Evolutionary conservation across 345 rosid genomes (phyloP).

Genomic region (Fremontodendron californicum): DNA sequence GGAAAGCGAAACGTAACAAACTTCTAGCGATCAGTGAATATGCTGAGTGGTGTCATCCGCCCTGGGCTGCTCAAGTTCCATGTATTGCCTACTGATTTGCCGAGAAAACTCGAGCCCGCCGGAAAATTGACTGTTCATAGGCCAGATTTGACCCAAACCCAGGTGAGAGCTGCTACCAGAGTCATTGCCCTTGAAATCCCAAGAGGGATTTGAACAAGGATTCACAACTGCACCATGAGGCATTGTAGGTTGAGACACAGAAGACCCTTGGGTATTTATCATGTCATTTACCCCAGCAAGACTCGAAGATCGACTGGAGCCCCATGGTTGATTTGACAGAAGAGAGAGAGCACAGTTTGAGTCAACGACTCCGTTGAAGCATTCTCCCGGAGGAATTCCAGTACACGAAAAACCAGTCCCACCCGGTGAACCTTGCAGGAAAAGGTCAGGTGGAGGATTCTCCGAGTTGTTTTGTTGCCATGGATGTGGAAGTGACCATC

Average conservation of each 20-base stretch:
- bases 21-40: constrained; percentile 64
- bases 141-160: constrained; percentile 23
- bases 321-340: constrained; percentile 94
- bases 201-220: constrained; percentile 46
- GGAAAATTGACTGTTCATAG: constrained; percentile 31
- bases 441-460: constrained; percentile 40
- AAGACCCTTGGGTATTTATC: constrained; percentile 36
- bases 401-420: constrained; percentile 50
- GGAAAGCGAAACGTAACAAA: not conserved
- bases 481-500: constrained; percentile 31
- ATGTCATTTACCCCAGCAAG: constrained; percentile 34
- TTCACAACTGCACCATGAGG: constrained; percentile 35
- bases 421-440: constrained; percentile 23
- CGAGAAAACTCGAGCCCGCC: constrained; percentile 51
- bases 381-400: constrained; percentile 53
- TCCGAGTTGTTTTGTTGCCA: constrained; percentile 48
- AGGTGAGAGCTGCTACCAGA: constrained; percentile 37
- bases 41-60: constrained; percentile 49
- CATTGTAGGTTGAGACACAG: constrained; percentile 48
- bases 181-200: constrained; percentile 53
- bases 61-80: constrained; percentile 54
- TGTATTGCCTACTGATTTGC: constrained; percentile 50
- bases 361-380: constrained; percentile 61
- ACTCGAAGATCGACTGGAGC: constrained; percentile 39
- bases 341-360: constrained; percentile 99